Evolutionary conservation across 331 rosid genomes (phyloP), one percentile per base, ranked within the genome.

Genomic region (Saraca asoca): DNA sequence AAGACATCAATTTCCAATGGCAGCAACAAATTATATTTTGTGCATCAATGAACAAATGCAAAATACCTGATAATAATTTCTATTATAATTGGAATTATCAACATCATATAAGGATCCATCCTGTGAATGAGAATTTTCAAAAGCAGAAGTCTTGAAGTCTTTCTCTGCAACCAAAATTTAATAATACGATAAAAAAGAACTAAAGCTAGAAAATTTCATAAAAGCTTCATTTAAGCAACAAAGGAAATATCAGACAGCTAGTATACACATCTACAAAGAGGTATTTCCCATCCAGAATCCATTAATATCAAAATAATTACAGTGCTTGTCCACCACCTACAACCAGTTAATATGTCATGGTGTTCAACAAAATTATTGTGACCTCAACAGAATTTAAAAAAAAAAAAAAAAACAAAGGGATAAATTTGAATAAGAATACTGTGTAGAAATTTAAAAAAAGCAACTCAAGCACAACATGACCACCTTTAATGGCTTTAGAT

Each of bases 1-100:
- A 51, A 44, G 68, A 52, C 39, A 31, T 56, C 31, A 24, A 12
- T 29, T 56, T 72, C 41, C 64, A 71, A 45, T 57, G n/a, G 69
- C 53, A 33, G 66, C 19, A 60, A 24, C 2, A 24, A 24, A 24
- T 24, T 24, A 50, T 68, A 62, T 12, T 72, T 64, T 58, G 37
- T 14, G 53, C 17, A 69, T 29, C 75, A 35, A 69, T 51, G 58
- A 43, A 65, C 63, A 45, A 16, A 43, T 66, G 50, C 12, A 54
- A 54, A 58, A 24, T 24, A 94, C 99, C 99, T 80, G 97, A 77
- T 86, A 81, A 72, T 84, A 81, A 63, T 66, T 57, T 66, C 81
- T 10, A 61, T 69, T 77, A 61, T 69, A 83, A 73, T 49, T 76
- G 68, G 86, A 78, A 52, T 70, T 78, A 59, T 78, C 91, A 38